Percentiles rank a stretch among this genome's conserved stretches.
Conservation (phyloP, 2,329 filamentous ascomycete genomes). For the Aureobasidium sp. region DNA sequence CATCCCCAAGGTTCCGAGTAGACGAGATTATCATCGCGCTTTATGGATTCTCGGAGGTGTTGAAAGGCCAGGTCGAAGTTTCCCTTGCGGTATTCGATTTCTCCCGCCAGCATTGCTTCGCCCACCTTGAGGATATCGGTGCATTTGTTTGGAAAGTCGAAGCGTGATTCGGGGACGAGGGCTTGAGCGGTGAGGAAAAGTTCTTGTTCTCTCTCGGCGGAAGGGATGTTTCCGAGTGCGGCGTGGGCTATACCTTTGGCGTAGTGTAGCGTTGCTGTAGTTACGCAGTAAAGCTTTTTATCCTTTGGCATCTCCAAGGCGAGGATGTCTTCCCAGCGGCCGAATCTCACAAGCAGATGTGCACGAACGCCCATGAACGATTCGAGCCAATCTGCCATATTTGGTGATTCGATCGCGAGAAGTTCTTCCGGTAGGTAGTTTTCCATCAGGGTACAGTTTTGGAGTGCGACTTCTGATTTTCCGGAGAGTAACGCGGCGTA, state of each 20-base stretch:
- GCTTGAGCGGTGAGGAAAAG: slow-evolving; percentile 60
- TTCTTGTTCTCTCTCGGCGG: slow-evolving; percentile 52
- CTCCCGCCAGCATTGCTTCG: slow-evolving; percentile 73
- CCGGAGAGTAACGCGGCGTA: slow-evolving; percentile 85
- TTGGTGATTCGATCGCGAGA: slow-evolving; percentile 62
- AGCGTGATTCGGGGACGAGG: slow-evolving; percentile 64
- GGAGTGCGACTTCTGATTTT: slow-evolving; percentile 66
- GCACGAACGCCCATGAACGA: slow-evolving; percentile 72
- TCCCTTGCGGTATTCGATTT: slow-evolving; percentile 73
- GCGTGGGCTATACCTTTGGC: slow-evolving; percentile 74
- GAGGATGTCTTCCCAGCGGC: slow-evolving; percentile 73
- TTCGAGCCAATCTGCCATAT: slow-evolving; percentile 83
- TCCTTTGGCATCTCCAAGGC: slow-evolving; percentile 64
- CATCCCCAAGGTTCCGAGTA: slow-evolving; percentile 82
- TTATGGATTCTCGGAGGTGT: slow-evolving; percentile 62
- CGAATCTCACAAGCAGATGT: slow-evolving; percentile 80
- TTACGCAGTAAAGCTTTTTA: slow-evolving; percentile 69
- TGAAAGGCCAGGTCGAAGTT: slow-evolving; percentile 66
- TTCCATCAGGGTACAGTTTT: slow-evolving; percentile 68
- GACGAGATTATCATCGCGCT: slow-evolving; percentile 65
- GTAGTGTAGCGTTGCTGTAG: slow-evolving; percentile 74
- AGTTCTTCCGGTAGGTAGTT: slow-evolving; percentile 68
- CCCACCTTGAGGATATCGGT: slow-evolving; percentile 68
- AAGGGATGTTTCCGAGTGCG: slow-evolving; percentile 58
- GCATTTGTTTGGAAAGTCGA: slow-evolving; percentile 76